Evolutionary conservation across 805 yeast genomes (phyloP).

Genomic region (Candida oleophila): DNA sequence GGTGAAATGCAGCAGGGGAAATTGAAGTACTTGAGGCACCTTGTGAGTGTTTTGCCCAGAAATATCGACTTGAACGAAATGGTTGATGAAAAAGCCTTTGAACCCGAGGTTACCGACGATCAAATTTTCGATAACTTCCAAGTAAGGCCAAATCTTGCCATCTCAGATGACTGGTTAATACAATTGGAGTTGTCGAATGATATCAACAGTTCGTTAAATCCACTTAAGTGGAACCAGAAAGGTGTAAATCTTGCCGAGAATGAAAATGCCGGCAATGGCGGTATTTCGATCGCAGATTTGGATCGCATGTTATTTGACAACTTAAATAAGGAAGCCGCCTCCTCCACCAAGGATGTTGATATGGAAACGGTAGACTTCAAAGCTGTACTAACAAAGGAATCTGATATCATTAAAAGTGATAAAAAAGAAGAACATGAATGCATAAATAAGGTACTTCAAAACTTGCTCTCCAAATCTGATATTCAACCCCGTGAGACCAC

Average conservation of each 20-base stretch:
- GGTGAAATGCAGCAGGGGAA: conserved; percentile 15
- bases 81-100: conserved; percentile 65
- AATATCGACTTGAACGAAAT: conserved; percentile 34
- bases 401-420: too few species aligned
- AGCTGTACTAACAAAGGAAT: too few species aligned
- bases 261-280: conserved; percentile 7
- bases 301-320: conserved; percentile 51
- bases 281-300: conserved; percentile 33
- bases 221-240: conserved; percentile 13
- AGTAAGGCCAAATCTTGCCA: conserved; percentile 45
- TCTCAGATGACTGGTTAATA: conserved; percentile 60
- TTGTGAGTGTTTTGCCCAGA: conserved; percentile 32
- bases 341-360: too few species aligned
- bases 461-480: conserved; percentile 21
- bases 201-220: conserved; percentile 41
- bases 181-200: conserved; percentile 58
- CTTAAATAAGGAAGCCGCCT: conserved; percentile 31
- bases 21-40: conserved; percentile 33
- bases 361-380: too few species aligned
- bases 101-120: conserved; percentile 55
- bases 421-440: too few species aligned
- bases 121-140: conserved; percentile 34
- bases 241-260: not conserved
- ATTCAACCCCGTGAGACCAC: conserved; percentile 21
- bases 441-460: conserved; percentile 15